phyloP scores from a whole-genome alignment of 2,329 filamentous ascomycete genomes.

The Calonectria hawksworthii region DNA sequence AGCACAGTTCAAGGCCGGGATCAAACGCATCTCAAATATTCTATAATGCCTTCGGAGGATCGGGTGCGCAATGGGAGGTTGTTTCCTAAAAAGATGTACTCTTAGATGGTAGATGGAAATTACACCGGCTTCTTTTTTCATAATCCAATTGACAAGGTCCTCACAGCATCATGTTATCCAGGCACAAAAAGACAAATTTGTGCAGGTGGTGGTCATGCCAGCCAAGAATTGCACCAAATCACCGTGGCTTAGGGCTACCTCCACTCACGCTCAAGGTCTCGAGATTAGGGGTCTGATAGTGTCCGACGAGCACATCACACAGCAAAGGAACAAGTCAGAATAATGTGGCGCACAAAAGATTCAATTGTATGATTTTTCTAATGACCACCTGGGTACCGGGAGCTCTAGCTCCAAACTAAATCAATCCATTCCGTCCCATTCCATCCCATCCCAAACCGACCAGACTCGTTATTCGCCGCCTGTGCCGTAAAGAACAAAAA shows the following conservation, averaged over 20 bases:
- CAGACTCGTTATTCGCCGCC: slow-evolving; percentile 7
- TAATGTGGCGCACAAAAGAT: neutral
- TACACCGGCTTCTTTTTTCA: neutral
- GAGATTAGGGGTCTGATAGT: neutral
- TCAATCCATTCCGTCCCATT: slow-evolving; percentile 9
- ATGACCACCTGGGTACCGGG: slow-evolving; percentile 11
- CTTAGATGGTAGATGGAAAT: neutral
- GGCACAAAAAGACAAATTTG: neutral
- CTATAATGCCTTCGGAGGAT: neutral
- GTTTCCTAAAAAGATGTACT: neutral
- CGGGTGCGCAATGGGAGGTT: neutral
- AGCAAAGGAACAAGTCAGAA: neutral
- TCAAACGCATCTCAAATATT: neutral
- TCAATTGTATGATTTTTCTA: slow-evolving; percentile 23
- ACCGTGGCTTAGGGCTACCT: too few relatives aligned
- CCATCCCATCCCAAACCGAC: slow-evolving; percentile 17
- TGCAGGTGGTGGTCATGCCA: neutral
- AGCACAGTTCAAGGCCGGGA: neutral
- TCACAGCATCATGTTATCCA: neutral
- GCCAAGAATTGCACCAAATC: neutral
- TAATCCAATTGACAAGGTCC: neutral
- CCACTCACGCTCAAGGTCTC: neutral
- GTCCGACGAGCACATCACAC: neutral
- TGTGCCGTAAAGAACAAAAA: slow-evolving; percentile 7
- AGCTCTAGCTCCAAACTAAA: slow-evolving; percentile 21